A percentile compares a stretch with the other conserved stretches of the same genome.
Conservation (phyloP, 208 protist genomes). For the Porcisia deanei region DNA sequence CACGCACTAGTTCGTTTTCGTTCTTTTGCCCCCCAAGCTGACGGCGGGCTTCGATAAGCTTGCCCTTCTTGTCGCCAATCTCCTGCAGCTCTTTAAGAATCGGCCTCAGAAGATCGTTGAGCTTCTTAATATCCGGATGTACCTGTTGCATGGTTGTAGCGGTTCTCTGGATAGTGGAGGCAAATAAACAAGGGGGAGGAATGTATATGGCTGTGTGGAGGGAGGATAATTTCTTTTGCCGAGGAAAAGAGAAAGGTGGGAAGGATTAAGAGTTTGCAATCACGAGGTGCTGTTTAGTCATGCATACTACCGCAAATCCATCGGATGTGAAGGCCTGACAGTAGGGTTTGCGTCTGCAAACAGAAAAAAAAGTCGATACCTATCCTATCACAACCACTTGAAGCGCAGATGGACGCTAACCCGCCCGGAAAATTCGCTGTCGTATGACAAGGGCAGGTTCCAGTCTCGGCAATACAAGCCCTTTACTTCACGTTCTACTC, state of each 20-base stretch:
- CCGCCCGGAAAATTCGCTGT: not conserved
- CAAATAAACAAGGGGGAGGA: not conserved
- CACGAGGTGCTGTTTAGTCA: not conserved
- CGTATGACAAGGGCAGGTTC: not conserved
- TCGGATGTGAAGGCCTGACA: not conserved
- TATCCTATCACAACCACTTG: not conserved
- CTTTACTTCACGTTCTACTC: not conserved
- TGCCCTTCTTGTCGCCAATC: slow-evolving; percentile 83
- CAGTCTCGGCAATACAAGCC: not conserved
- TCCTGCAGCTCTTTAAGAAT: slow-evolving; percentile 85
- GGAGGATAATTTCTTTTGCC: not conserved
- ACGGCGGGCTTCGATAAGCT: slow-evolving; percentile 80
- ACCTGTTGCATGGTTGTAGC: slow-evolving; percentile 59
- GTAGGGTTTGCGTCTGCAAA: not conserved
- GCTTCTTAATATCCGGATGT: slow-evolving; percentile 77
- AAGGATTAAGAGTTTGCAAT: not conserved
- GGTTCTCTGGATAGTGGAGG: not conserved
- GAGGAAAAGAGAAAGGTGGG: not conserved
- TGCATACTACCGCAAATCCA: not conserved
- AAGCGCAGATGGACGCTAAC: not conserved
- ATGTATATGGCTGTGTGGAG: not conserved
- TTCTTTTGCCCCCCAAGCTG: slow-evolving; percentile 93
- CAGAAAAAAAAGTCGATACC: no score
- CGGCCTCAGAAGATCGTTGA: slow-evolving; percentile 76
- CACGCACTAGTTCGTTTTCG: slow-evolving; percentile 94